These are phyloP conservation scores for Trichoderma sp. DNA, from an alignment of 2,329 filamentous ascomycete genomes.

Conservation along the genomic window DNA sequence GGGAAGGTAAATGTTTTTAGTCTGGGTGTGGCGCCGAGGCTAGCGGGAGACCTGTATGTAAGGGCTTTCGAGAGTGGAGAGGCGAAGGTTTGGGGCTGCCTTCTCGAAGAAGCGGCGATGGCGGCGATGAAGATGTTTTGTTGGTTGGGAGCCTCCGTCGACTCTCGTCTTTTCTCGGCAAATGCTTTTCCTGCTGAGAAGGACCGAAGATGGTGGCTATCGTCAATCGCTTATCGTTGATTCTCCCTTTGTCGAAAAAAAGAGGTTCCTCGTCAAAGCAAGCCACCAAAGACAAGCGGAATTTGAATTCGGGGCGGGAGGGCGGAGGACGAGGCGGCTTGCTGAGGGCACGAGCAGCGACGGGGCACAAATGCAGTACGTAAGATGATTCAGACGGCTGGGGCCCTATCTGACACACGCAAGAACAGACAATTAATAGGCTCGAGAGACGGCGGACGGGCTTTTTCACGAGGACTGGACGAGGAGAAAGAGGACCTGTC, in stretches of 20 bases:
- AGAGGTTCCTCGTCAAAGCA: not conserved
- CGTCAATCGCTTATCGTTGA: not conserved
- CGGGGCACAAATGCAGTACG: not conserved
- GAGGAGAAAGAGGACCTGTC: not conserved
- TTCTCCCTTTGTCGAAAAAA: not conserved
- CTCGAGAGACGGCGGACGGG: not conserved
- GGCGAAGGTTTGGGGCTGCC: slow-evolving; percentile 11
- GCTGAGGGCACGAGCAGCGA: not conserved
- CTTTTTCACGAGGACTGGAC: not conserved
- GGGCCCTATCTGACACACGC: not conserved
- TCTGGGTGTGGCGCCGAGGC: slow-evolving; percentile 25
- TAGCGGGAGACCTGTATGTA: slow-evolving; percentile 22
- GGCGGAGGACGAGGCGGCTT: not conserved
- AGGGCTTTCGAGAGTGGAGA: slow-evolving; percentile 27
- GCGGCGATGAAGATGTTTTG: not conserved
- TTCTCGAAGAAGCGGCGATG: not conserved
- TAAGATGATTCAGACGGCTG: not conserved
- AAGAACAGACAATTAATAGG: not conserved
- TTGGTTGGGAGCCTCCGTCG: not conserved
- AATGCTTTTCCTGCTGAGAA: not conserved
- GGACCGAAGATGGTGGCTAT: not conserved
- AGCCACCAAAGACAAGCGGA: not conserved
- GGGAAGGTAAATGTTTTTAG: slow-evolving; percentile 12
- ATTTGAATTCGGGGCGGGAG: not conserved
- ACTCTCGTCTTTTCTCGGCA: not conserved